phyloP scores from a whole-genome alignment of 805 yeast genomes.

The Zygosaccharomyces pseudorouxii region DNA sequence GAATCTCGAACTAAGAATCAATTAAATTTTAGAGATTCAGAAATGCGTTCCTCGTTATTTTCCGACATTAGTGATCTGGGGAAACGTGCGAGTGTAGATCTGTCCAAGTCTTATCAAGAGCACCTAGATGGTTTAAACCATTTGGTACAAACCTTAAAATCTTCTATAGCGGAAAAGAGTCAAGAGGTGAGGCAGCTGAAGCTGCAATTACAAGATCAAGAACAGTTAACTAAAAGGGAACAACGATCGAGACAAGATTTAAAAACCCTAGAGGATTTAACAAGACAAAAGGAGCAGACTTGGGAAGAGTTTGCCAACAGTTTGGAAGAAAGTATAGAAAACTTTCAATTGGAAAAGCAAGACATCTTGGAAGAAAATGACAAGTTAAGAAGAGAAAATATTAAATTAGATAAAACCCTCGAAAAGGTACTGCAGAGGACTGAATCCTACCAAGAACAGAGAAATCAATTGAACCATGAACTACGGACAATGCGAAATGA shows the following conservation, averaged over 20 bases:
- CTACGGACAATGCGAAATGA: constrained; percentile 11
- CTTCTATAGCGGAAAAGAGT: constrained; percentile 15
- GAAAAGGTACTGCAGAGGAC: constrained; percentile 13
- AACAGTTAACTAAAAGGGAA: constrained; percentile 8
- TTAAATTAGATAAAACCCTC: constrained; percentile 28
- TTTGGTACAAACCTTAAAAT: constrained; percentile 14
- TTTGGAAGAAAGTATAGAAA: constrained; percentile 15
- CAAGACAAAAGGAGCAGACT: constrained; percentile 22
- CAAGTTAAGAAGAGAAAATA: constrained; percentile 22
- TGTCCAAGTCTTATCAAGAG: constrained; percentile 17
- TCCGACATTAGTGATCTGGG: constrained; percentile 10
- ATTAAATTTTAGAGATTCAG: background rate
- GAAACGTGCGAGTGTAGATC: constrained; percentile 11
- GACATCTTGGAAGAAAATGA: constrained; percentile 11
- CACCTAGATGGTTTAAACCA: constrained; percentile 19
- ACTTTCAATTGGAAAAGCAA: constrained; percentile 11
- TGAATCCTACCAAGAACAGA: constrained; percentile 15
- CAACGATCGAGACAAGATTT: constrained; percentile 14
- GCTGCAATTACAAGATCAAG: constrained; percentile 9
- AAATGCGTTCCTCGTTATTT: background rate
- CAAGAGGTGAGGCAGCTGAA: constrained; percentile 10
- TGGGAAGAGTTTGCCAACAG: constrained; percentile 25
- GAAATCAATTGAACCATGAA: constrained; percentile 10
- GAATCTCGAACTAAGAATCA: background rate
- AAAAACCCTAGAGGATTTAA: constrained; percentile 15